Evolutionary conservation across 805 yeast species (phyloP).

Genomic region (Yamadazyma ubonensis): DNA sequence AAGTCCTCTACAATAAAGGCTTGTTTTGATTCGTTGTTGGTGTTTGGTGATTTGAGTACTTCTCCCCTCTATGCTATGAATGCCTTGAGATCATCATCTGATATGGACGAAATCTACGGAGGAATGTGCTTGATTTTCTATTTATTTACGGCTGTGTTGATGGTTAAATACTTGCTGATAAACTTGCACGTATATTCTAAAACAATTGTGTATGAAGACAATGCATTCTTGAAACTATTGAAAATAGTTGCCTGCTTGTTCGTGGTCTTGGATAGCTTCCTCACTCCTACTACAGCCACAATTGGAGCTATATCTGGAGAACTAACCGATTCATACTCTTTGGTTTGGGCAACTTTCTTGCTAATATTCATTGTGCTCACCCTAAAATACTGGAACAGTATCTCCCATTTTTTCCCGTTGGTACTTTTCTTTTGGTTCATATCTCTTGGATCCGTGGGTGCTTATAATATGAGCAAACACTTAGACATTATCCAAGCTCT

Average conservation of each 20-base stretch:
- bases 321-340: neutral
- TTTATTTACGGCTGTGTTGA: slow-evolving; percentile 52
- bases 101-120: slow-evolving; percentile 43
- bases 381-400: slow-evolving; percentile 3
- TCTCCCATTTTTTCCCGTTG: slow-evolving; percentile 56
- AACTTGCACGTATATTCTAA: slow-evolving; percentile 54
- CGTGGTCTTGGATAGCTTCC: slow-evolving; percentile 57
- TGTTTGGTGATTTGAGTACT: slow-evolving; percentile 64
- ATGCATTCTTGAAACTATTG: neutral
- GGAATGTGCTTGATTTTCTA: slow-evolving; percentile 55
- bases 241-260: slow-evolving; percentile 57
- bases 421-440: slow-evolving; percentile 44
- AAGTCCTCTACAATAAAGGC: too few relatives aligned
- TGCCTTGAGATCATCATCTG: slow-evolving; percentile 23
- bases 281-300: slow-evolving; percentile 65
- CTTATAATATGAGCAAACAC: slow-evolving; percentile 41
- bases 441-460: slow-evolving; percentile 46
- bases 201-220: slow-evolving; percentile 19
- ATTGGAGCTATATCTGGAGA: slow-evolving; percentile 57
- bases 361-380: slow-evolving; percentile 1
- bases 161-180: slow-evolving; percentile 49
- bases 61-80: slow-evolving; percentile 55
- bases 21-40: slow-evolving; percentile 42
- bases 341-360: neutral
- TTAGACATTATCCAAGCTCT: slow-evolving; percentile 48